A percentile compares a stretch with the other conserved stretches of the same genome.
Evolutionary conservation across 2,329 filamentous ascomycete genomes (phyloP).

Genomic region (Thielaviopsis euricoi): DNA sequence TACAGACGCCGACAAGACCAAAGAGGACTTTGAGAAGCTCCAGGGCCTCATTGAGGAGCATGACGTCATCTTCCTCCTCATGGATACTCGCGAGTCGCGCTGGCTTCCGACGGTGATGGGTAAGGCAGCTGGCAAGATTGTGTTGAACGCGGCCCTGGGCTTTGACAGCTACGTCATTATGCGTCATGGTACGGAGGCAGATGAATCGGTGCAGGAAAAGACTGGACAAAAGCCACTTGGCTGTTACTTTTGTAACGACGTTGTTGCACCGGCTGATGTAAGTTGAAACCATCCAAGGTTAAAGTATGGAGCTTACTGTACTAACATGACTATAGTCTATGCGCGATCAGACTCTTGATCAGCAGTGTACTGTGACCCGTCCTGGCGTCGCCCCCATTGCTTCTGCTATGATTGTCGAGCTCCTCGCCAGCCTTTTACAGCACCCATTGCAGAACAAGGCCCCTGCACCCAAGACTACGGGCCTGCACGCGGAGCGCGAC

Average conservation of each 20-base stretch:
- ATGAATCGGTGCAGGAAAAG: constrained; percentile 32
- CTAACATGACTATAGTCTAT: constrained; percentile 46
- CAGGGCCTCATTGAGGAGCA: constrained; percentile 64
- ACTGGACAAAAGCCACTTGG: constrained; percentile 58
- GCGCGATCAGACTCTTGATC: constrained; percentile 88
- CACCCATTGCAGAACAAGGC: constrained; percentile 55
- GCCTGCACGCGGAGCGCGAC: constrained; percentile 33
- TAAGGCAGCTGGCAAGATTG: constrained; percentile 81
- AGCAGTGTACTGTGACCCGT: constrained; percentile 93
- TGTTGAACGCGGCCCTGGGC: constrained; percentile 89
- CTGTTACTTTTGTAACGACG: constrained; percentile 98
- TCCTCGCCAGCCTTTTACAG: constrained; percentile 75
- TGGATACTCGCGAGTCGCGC: constrained; percentile 87
- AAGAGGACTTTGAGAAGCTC: constrained; percentile 59
- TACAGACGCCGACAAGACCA: constrained; percentile 48
- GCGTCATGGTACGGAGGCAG: constrained; percentile 64
- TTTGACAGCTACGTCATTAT: constrained; percentile 97
- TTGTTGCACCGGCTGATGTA: constrained; percentile 85
- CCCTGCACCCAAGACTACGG: constrained; percentile 35
- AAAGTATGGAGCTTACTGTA: constrained; percentile 5
- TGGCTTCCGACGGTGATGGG: constrained; percentile 96
- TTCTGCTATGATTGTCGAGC: constrained; percentile 76
- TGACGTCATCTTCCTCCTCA: constrained; percentile 87
- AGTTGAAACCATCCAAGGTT: constrained; percentile 22
- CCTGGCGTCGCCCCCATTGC: constrained; percentile 86